Evolutionary conservation across 2,329 filamentous ascomycete genomes (phyloP).

Genomic region (Fusarium poae): DNA sequence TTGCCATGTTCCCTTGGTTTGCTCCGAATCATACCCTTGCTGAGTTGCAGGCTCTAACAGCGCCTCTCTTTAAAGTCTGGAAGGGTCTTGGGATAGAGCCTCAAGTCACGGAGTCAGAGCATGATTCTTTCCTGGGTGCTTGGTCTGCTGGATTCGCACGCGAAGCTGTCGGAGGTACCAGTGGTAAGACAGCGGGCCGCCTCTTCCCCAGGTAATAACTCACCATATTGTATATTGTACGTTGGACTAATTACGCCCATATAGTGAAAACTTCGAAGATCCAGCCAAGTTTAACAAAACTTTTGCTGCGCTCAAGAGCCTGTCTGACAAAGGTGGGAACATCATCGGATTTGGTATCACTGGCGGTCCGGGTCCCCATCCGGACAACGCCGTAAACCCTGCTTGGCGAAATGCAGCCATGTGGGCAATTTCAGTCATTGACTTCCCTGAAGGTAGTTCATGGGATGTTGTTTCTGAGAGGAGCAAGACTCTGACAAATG

Average conservation of each 20-base stretch:
- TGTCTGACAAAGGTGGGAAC: slow-evolving; percentile 57
- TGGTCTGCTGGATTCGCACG: slow-evolving; percentile 43
- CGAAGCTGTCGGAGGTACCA: slow-evolving; percentile 27
- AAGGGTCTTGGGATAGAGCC: slow-evolving; percentile 27
- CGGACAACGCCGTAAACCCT: slow-evolving; percentile 61
- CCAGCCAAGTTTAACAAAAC: slow-evolving; percentile 51
- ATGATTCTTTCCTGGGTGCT: slow-evolving; percentile 37
- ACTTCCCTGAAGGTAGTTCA: slow-evolving; percentile 46
- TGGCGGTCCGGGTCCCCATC: slow-evolving; percentile 49
- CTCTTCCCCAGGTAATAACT: slow-evolving; percentile 38
- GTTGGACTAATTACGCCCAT: not conserved
- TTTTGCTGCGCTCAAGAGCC: slow-evolving; percentile 54
- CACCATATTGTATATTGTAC: fast-evolving
- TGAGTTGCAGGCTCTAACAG: slow-evolving; percentile 23
- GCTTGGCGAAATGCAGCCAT: slow-evolving; percentile 61
- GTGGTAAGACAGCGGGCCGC: slow-evolving; percentile 42
- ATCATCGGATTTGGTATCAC: slow-evolving; percentile 59
- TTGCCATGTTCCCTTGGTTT: slow-evolving; percentile 44
- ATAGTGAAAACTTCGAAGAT: slow-evolving; percentile 40
- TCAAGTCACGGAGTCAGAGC: slow-evolving; percentile 29
- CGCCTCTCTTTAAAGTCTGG: slow-evolving; percentile 33
- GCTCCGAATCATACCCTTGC: slow-evolving; percentile 38
- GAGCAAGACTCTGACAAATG: slow-evolving; percentile 39
- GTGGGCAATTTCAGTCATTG: slow-evolving; percentile 54
- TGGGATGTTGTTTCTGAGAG: slow-evolving; percentile 26